Evolutionary conservation across 768 basidiomycete genomes (phyloP).

Genomic region (Calvatia gigantea): DNA sequence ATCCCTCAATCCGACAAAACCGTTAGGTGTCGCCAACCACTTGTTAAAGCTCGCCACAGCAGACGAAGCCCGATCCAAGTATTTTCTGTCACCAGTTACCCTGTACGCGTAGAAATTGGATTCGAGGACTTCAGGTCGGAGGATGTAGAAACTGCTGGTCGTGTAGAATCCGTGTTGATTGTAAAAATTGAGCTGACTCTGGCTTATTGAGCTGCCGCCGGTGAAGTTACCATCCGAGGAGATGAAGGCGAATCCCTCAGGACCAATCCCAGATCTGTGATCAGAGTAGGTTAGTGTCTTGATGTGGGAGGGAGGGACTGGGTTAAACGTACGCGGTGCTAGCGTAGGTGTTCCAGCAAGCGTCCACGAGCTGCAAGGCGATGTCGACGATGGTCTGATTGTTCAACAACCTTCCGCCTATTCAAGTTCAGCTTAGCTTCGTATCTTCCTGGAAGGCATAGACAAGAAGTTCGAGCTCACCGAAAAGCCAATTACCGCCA

Average conservation of each 20-base stretch:
- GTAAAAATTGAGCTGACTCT: conserved; percentile 48
- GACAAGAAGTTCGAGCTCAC: conserved; percentile 29
- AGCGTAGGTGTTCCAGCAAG: conserved; percentile 80
- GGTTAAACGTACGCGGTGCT: conserved; percentile 51
- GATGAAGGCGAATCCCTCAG: conserved; percentile 63
- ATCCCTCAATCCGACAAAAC: conserved; percentile 53
- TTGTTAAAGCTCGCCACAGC: conserved; percentile 59
- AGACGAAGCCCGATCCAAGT: conserved; percentile 57
- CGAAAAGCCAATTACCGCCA: conserved; percentile 75
- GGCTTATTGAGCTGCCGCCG: conserved; percentile 35
- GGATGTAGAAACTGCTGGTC: conserved; percentile 48
- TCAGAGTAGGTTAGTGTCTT: not conserved
- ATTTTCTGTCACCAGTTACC: conserved; percentile 65
- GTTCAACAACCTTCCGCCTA: conserved; percentile 65
- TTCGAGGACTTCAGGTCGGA: conserved; percentile 76
- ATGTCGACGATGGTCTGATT: conserved; percentile 66
- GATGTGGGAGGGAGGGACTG: not conserved
- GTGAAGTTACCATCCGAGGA: conserved; percentile 64
- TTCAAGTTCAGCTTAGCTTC: not conserved
- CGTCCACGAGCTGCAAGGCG: conserved; percentile 61
- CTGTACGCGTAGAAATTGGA: conserved; percentile 81
- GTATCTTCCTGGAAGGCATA: not conserved
- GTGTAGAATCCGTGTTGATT: conserved; percentile 64
- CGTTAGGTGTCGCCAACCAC: conserved; percentile 33
- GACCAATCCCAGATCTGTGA: conserved; percentile 71